Base-by-base conservation (phyloP, 208 protist genomes). In the Wallacemonas sp. region DNA sequence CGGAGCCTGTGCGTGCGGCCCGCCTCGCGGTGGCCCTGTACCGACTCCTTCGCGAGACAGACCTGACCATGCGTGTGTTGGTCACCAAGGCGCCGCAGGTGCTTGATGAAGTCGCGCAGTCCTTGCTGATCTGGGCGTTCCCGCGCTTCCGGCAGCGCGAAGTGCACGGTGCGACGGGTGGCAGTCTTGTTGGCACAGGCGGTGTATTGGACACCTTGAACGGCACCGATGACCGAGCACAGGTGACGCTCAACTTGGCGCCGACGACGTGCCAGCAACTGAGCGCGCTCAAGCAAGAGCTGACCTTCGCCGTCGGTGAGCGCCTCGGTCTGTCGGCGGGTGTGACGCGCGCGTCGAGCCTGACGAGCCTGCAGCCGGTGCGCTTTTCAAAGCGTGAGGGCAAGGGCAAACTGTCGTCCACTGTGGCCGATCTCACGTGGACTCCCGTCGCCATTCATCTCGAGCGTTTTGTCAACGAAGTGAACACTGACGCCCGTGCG, bases 61-160 rank as follows among this genome's bases (percentile, higher is more conserved):
- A 69, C 24, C 48, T 78, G 22, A 76, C 83, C 38, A 60, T 91
- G 24, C 69, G 69, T 38, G 73, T 69, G 26, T 44, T 82, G 33
- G 58, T 82, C 15, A 50, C 69, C 46, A 70, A 79, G 44, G 45
- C 60, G 12, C 73, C 76, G 1, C 26, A 78, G 22, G 54, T 85
- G 52, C 32, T 91, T 22, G 46, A 58, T 26, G 0, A 65, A 12
- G 34, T 87, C 4, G 68, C 78, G 0, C 29, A 50, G 1, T 6
- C 33, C 36, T 45, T 83, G 55, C 29, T 60, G 60, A 9, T 27
- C 5, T 83, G 71, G 76, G 17, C 42, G 22, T 1, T 26, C 26
- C 27, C 73, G 63, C 39, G 24, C 38, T 42, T 63, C 32, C 50
- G 50, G 12, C 13, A 57, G 6, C 30, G 50, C 9, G 50, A 57